Percentiles rank a stretch among this genome's conserved stretches.
phyloP scores from a whole-genome alignment of 1,284 basidiomycete species.

The Ustilago lituana region DNA sequence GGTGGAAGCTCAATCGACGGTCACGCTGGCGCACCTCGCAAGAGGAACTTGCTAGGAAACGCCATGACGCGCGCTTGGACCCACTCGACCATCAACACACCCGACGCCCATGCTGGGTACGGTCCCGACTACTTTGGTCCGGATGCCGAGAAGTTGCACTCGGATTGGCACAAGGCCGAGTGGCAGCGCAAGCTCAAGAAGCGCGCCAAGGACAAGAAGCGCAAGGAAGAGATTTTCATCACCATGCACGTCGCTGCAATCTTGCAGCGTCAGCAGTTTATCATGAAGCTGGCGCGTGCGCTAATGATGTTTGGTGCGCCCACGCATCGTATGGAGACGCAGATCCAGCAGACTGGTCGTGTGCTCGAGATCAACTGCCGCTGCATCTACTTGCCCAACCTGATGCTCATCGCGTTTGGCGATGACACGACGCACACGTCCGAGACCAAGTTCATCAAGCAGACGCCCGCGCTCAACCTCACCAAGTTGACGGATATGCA shows the following conservation, averaged over 20 bases:
- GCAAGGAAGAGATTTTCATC: slow-evolving; percentile 71
- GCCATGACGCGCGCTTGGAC: slow-evolving; percentile 46
- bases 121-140: slow-evolving; percentile 59
- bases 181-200: slow-evolving; percentile 65
- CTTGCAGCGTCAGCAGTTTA: slow-evolving; percentile 85
- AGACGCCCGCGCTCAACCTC: slow-evolving; percentile 58
- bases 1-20: slow-evolving; percentile 39
- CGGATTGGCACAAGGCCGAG: slow-evolving; percentile 47
- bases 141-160: slow-evolving; percentile 43
- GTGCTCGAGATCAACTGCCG: slow-evolving; percentile 85
- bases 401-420: slow-evolving; percentile 73
- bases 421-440: slow-evolving; percentile 84
- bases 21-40: slow-evolving; percentile 8
- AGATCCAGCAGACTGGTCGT: slow-evolving; percentile 83
- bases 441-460: slow-evolving; percentile 75
- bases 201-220: slow-evolving; percentile 59
- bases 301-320: slow-evolving; percentile 97
- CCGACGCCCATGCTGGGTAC: slow-evolving; percentile 35
- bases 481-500: slow-evolving; percentile 75
- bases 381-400: slow-evolving; percentile 85
- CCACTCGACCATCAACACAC: slow-evolving; percentile 53
- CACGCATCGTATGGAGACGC: slow-evolving; percentile 85
- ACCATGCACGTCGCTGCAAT: slow-evolving; percentile 89
- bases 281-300: slow-evolving; percentile 85
- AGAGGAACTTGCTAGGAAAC: slow-evolving; percentile 22